Conservation (phyloP, 2,329 filamentous ascomycete species). For the Neonectria coccinea region DNA sequence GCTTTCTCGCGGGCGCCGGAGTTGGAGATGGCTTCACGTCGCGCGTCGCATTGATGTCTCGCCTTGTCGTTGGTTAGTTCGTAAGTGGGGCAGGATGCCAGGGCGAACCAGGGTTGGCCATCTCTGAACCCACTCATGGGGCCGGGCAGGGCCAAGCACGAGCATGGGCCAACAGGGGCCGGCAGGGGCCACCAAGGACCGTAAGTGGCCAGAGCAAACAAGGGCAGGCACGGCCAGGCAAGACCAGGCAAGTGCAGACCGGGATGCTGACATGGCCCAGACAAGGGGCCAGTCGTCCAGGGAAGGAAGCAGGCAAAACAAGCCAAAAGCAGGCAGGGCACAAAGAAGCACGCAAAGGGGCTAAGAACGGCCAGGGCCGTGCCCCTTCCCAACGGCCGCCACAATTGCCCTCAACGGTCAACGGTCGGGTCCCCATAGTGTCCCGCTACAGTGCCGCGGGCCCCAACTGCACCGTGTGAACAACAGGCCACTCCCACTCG, state of each 20-base stretch:
- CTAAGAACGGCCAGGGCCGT: slow-evolving; percentile 44
- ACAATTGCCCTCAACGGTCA: slow-evolving; percentile 41
- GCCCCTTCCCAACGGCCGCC: slow-evolving; percentile 46
- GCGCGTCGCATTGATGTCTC: slow-evolving; percentile 42
- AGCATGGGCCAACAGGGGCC: slow-evolving; percentile 9
- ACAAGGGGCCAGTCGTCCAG: slow-evolving; percentile 9
- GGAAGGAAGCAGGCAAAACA: slow-evolving; percentile 19
- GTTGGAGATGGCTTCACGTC: slow-evolving; percentile 45
- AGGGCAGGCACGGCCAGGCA: slow-evolving; percentile 30
- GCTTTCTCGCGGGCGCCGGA: slow-evolving; percentile 33
- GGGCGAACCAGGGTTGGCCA: slow-evolving; percentile 25
- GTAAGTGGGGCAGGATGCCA: slow-evolving; percentile 40
- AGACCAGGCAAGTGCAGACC: slow-evolving; percentile 19
- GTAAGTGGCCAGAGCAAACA: slow-evolving; percentile 27
- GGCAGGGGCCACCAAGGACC: slow-evolving; percentile 12
- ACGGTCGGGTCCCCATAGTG: slow-evolving; percentile 39
- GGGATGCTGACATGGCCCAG: slow-evolving; percentile 15
- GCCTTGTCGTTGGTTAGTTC: slow-evolving; percentile 43
- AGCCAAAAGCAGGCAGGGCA: slow-evolving; percentile 14
- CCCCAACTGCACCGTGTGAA: slow-evolving; percentile 29
- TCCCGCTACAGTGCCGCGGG: slow-evolving; percentile 25
- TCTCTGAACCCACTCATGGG: slow-evolving; percentile 15
- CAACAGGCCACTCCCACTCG: slow-evolving; percentile 31
- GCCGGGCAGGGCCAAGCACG: background rate
- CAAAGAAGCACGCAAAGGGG: slow-evolving; percentile 13